phyloP scores from a whole-genome alignment of 371 early-diverging fungal genomes.

The Lichtheimia corymbifera region DNA sequence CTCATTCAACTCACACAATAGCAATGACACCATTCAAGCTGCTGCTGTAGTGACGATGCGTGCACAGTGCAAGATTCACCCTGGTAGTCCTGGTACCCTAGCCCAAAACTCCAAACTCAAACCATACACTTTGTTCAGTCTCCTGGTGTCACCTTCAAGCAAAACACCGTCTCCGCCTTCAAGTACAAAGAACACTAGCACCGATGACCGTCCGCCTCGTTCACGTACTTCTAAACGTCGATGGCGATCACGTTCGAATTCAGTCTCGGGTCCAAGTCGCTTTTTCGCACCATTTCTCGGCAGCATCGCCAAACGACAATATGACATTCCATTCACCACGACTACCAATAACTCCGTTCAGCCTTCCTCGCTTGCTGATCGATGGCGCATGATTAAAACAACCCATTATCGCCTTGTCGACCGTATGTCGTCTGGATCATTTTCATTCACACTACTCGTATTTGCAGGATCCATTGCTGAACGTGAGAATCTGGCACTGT shows the following conservation, averaged over 20 bases:
- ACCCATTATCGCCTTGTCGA: slow-evolving; percentile 31
- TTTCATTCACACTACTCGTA: slow-evolving; percentile 31
- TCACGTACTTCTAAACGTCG: neutral
- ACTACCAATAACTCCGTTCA: neutral
- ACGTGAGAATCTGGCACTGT: slow-evolving; percentile 19
- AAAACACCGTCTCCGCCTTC: neutral
- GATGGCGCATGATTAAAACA: slow-evolving; percentile 37
- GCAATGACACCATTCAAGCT: slow-evolving; percentile 5
- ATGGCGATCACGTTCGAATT: slow-evolving; percentile 1
- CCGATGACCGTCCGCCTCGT: slow-evolving; percentile 2
- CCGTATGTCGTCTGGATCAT: slow-evolving; percentile 19
- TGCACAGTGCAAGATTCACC: slow-evolving; percentile 2
- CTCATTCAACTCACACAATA: neutral
- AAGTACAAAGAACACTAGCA: neutral
- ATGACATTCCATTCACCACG: neutral
- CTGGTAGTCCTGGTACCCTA: slow-evolving; percentile 11
- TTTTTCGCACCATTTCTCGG: neutral
- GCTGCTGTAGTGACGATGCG: neutral
- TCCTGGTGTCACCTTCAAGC: neutral
- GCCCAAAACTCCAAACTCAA: slow-evolving; percentile 41
- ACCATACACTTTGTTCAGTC: slow-evolving; percentile 29
- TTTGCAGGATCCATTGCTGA: slow-evolving; percentile 32
- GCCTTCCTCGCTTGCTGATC: slow-evolving; percentile 7
- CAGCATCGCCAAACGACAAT: neutral
- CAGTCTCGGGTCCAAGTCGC: neutral